Evolutionary conservation across 345 rosid species (phyloP), one percentile per base, ranked within the genome.

Genomic region (Camelina sativa): DNA sequence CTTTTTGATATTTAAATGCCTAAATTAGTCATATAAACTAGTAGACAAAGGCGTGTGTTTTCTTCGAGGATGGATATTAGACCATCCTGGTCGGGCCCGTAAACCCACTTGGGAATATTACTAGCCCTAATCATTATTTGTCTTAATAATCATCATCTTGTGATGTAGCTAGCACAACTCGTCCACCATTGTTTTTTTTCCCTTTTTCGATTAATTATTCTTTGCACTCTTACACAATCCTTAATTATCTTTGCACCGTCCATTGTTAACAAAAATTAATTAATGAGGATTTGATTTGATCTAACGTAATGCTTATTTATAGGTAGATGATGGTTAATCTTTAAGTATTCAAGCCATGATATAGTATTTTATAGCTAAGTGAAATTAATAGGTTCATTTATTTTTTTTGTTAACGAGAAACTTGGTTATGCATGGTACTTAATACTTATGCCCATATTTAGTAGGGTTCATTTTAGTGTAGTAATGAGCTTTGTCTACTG

Each of bases 71-170:
- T 32, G 65, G 58, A 28, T 30, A 62, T 69, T 47, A 76, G 75
- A 57, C 44, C 71, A 76, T 59, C 80, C 44, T 76, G 75, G 80
- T 76, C 71, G 71, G 80, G 44, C 64, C 80, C 65, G 48, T 53
- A 44, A 69, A 53, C 69, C 75, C 71, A 76, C 80, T 76, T 34
- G 75, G 75, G 75, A 69, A 11, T 54, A 62, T 60, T 62, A 69
- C 19, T 62, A 69, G 65, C 37, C 71, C 70, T 76, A 55, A 69
- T 76, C 71, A 76, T 69, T 69, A 60, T n/a, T 62, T 52, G 64
- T 62, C 69, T 61, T 62, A 53, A 76, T 76, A 53, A 76, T 76
- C 71, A 69, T 76, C 65, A 69, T 62, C 34, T 35, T 62, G 13
- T 69, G 75, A 51, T 75, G 69, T 75, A 67, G 60, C 78, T 74